phyloP scores from a whole-genome alignment of 768 basidiomycete species.

The Lactarius psammicola region DNA sequence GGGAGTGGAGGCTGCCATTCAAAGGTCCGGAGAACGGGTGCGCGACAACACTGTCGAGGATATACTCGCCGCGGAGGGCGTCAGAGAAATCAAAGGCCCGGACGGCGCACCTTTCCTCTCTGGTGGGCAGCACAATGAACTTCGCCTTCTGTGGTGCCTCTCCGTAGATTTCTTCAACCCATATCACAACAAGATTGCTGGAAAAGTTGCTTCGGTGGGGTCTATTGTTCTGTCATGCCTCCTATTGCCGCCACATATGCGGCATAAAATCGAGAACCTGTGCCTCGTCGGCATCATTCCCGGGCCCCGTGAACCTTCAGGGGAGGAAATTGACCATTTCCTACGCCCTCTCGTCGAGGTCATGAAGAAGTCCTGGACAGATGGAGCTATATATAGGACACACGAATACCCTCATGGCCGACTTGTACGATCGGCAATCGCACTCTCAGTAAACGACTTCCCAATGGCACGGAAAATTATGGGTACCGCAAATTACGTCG shows the following conservation, averaged over 20 bases:
- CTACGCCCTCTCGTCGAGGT: constrained; percentile 40
- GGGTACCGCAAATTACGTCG: not conserved
- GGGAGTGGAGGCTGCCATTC: not conserved
- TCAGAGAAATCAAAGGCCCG: not conserved
- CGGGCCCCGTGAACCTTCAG: constrained; percentile 40
- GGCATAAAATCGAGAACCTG: constrained; percentile 41
- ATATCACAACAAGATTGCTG: constrained; percentile 34
- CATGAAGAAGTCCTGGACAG: constrained; percentile 38
- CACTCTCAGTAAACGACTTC: constrained; percentile 7
- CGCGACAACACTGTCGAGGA: not conserved
- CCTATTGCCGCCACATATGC: constrained; percentile 38
- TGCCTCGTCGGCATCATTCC: constrained; percentile 44
- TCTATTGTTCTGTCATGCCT: constrained; percentile 38
- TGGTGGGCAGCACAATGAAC: not conserved
- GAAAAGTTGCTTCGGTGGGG: constrained; percentile 33
- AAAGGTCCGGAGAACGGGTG: not conserved
- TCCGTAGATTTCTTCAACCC: constrained; percentile 41
- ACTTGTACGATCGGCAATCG: not conserved
- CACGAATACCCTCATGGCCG: not conserved
- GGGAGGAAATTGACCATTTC: constrained; percentile 39
- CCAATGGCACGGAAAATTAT: constrained; percentile 11
- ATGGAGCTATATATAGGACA: constrained; percentile 32
- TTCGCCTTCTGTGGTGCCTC: constrained; percentile 36
- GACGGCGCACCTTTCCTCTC: constrained; percentile 7
- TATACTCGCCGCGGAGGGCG: not conserved